phyloP scores from a whole-genome alignment of 1,284 basidiomycete species.

The Mixia osmundae region DNA sequence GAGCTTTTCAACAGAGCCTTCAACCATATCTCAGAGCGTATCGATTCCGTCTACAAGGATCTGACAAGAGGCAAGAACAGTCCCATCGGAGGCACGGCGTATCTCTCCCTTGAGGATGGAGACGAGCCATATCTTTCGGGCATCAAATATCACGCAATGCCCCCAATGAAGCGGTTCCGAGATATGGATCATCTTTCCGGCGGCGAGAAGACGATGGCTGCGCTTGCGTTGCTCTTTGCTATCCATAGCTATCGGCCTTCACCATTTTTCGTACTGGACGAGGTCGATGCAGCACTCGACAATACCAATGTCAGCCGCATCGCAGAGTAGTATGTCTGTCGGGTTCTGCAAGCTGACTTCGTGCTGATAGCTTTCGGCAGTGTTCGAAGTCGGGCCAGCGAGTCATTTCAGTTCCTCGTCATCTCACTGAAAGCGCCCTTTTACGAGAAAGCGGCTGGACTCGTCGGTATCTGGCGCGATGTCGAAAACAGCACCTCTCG shows the following conservation, averaged over 20 bases:
- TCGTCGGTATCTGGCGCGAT: constrained; percentile 14
- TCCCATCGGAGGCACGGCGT: constrained; percentile 87
- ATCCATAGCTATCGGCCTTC: constrained; percentile 96
- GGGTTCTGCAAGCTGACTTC: constrained; percentile 33
- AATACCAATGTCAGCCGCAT: constrained; percentile 87
- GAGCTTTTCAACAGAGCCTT: constrained; percentile 93
- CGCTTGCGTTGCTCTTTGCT: constrained; percentile 79
- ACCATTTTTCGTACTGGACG: constrained; percentile 95
- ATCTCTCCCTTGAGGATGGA: constrained; percentile 69
- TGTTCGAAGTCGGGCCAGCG: constrained; percentile 14
- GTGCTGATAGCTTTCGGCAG: background rate
- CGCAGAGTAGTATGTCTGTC: constrained; percentile 61
- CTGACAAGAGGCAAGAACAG: constrained; percentile 81
- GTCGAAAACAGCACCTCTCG: constrained; percentile 13
- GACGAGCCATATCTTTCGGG: constrained; percentile 88
- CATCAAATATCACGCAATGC: constrained; percentile 97
- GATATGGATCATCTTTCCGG: constrained; percentile 98
- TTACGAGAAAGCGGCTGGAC: constrained; percentile 15
- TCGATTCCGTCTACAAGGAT: constrained; percentile 93
- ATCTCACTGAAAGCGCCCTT: constrained; percentile 54
- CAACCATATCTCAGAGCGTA: constrained; percentile 77
- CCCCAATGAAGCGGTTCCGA: constrained; percentile 94
- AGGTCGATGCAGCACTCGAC: constrained; percentile 90
- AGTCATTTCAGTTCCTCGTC: constrained; percentile 79
- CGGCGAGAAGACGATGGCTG: constrained; percentile 96